Conservation (phyloP, 768 basidiomycete genomes). For the Boletus coccyginus region DNA sequence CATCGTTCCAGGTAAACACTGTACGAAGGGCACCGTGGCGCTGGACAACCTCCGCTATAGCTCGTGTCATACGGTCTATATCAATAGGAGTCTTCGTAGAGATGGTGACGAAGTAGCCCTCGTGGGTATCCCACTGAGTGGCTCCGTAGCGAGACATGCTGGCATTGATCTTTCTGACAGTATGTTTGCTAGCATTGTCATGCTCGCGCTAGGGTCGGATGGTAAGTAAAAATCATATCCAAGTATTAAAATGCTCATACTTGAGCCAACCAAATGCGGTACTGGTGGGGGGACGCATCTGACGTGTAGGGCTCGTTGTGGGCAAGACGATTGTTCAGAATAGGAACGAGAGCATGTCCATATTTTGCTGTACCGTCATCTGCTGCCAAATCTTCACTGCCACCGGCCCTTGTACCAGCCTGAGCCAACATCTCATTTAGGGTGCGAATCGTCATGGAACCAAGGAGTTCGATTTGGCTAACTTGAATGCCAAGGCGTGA, state of each 20-base stretch:
- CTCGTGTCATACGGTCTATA: conserved; percentile 25
- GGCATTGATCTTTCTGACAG: conserved; percentile 27
- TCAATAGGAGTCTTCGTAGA: conserved; percentile 25
- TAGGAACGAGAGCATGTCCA: conserved; percentile 26
- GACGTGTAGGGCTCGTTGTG: conserved; percentile 32
- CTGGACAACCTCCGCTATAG: conserved; percentile 27
- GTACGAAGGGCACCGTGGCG: no score
- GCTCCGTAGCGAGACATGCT: conserved; percentile 33
- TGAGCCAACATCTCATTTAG: conserved; percentile 27
- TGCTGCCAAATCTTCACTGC: background rate
- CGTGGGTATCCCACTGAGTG: conserved; percentile 33
- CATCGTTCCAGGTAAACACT: conserved; percentile 29
- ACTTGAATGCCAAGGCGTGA: no score
- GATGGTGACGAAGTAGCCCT: conserved; percentile 22
- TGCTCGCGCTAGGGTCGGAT: conserved; percentile 18
- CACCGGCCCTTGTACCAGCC: conserved; percentile 8
- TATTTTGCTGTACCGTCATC: conserved; percentile 30
- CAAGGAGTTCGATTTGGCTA: conserved; percentile 24
- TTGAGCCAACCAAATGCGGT: conserved; percentile 34
- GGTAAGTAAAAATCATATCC: background rate
- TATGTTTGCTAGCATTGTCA: conserved; percentile 29
- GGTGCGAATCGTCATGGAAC: conserved; percentile 21
- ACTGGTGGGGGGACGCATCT: conserved; percentile 26
- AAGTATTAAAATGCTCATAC: conserved; percentile 6
- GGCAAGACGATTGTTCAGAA: conserved; percentile 31